Evolutionary conservation across 495 filamentous ascomycete genomes (phyloP), one percentile per base, ranked within the genome.

Genomic region (Penicillium antarcticum): DNA sequence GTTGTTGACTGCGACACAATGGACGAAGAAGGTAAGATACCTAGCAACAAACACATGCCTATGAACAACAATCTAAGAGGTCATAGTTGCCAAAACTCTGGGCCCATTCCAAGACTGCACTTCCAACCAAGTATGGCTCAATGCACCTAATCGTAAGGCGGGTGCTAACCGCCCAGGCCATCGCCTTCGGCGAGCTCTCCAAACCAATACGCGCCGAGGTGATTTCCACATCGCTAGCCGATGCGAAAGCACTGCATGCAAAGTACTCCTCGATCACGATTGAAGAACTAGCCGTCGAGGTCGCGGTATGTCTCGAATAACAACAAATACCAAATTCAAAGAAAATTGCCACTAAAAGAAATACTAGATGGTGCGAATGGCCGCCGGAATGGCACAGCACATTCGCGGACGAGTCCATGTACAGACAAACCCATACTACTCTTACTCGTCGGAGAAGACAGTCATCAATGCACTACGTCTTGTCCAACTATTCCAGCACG

Each of bases 51-150:
- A 31, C 23, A 6, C 7, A 14, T 48, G 40, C 12, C 35, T 45
- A 2, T 36, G 31, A 14, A 9, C 11, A 29, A 5, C 26, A 44
- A 39, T 12, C 40, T 40, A 34, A 47, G 9, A 29, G 6, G 39
- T n/a, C 37, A 11, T 37, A 82, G 82, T 84, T 5, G 75, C 80
- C n/a, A 72, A 68, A 54, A 60, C 72, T 13, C 60, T 83, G 0
- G 83, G 82, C 11, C 81, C 80, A 0, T 87, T 86, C 54, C 70
- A 74, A 16, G 82, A 87, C 52, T 85, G 80, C 56, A 87, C 83
- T n/a, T 85, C 83, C 3, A 86, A 86, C 50, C 83, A 85, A 66
- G 81, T 82, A 62, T 42, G 59, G 14, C 1, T 2, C 8, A 8
- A 1, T 7, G 9, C 26, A 29, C 9, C 26, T 10, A 8, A 7